Percentiles rank a stretch among this genome's conserved stretches.
These are phyloP conservation scores for Sordariomycetes sp. DNA, from an alignment of 2,329 filamentous ascomycete species.

Conservation along the genomic window DNA sequence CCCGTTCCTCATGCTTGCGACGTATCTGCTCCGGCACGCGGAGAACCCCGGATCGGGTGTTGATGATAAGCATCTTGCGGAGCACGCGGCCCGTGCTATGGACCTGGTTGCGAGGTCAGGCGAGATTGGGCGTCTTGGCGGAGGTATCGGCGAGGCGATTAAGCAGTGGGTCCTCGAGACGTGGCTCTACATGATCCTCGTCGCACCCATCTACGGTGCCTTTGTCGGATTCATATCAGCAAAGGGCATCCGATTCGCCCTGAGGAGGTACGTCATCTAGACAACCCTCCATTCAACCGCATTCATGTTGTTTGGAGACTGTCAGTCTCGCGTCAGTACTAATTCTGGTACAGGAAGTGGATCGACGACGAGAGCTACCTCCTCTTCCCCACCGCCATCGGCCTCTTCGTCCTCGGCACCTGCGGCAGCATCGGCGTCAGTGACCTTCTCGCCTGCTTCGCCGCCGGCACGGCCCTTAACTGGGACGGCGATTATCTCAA, in stretches of 20 bases:
- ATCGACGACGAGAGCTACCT: conserved; percentile 41
- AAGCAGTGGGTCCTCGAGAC: conserved; percentile 47
- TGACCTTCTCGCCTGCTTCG: conserved; percentile 47
- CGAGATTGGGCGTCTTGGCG: conserved; percentile 35
- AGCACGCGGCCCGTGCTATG: conserved; percentile 8
- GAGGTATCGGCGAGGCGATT: conserved; percentile 35
- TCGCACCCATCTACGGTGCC: conserved; percentile 37
- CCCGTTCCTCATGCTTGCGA: conserved; percentile 45
- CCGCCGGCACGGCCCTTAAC: conserved; percentile 44
- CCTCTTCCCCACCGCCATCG: conserved; percentile 35
- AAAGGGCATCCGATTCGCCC: conserved; percentile 28
- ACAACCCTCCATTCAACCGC: not conserved
- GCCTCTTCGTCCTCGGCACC: conserved; percentile 43
- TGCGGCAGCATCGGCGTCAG: conserved; percentile 44
- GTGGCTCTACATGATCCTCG: conserved; percentile 42
- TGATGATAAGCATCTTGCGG: conserved; percentile 5
- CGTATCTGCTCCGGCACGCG: conserved; percentile 41
- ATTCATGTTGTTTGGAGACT: not conserved
- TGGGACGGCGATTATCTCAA: conserved; percentile 48
- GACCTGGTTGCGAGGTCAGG: not conserved
- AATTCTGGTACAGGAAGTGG: conserved; percentile 24
- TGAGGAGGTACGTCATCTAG: conserved; percentile 10
- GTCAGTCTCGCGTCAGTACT: not conserved
- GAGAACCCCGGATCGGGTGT: conserved; percentile 14
- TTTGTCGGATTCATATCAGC: conserved; percentile 33